Evolutionary conservation across 306 rosid genomes (phyloP).

Genomic region (Ammopiptanthus mongolicus): DNA sequence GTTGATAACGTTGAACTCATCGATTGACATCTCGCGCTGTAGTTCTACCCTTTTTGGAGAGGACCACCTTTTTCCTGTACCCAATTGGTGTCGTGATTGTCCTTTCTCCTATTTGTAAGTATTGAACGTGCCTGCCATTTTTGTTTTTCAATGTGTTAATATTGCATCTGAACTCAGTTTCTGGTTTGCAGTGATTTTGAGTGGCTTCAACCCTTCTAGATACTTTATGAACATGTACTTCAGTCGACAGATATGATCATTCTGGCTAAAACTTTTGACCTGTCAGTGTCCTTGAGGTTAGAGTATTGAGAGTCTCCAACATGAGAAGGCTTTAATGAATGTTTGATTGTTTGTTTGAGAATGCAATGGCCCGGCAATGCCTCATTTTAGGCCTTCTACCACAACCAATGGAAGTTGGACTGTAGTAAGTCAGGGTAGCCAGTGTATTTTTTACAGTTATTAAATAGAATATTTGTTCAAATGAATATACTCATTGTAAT

Average conservation of each 20-base stretch:
- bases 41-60: conserved; percentile 96
- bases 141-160: conserved; percentile 11
- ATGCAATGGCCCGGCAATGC: conserved; percentile 24
- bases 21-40: conserved; percentile 34
- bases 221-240: conserved; percentile 87
- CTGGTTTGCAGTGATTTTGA: conserved; percentile 73
- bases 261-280: conserved; percentile 43
- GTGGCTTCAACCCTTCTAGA: conserved; percentile 99
- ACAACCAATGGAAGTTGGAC: conserved; percentile 40
- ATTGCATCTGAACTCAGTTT: conserved; percentile 22
- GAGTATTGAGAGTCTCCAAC: conserved; percentile 36
- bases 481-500: conserved; percentile 38
- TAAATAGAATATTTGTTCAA: conserved; percentile 39
- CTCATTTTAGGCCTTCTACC: conserved; percentile 41
- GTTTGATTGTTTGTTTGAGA: conserved; percentile 36
- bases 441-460: conserved; percentile 40
- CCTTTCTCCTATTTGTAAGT: conserved; percentile 97
- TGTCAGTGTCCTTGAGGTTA: conserved; percentile 38
- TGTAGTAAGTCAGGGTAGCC: conserved; percentile 45
- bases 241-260: conserved; percentile 55
- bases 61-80: conserved; percentile 87
- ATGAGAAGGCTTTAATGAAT: conserved; percentile 31
- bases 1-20: conserved; percentile 10
- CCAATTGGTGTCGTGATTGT: conserved; percentile 86
- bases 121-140: conserved; percentile 18